Evolutionary conservation across 331 rosid species (phyloP).

Genomic region (Cydonia oblonga): DNA sequence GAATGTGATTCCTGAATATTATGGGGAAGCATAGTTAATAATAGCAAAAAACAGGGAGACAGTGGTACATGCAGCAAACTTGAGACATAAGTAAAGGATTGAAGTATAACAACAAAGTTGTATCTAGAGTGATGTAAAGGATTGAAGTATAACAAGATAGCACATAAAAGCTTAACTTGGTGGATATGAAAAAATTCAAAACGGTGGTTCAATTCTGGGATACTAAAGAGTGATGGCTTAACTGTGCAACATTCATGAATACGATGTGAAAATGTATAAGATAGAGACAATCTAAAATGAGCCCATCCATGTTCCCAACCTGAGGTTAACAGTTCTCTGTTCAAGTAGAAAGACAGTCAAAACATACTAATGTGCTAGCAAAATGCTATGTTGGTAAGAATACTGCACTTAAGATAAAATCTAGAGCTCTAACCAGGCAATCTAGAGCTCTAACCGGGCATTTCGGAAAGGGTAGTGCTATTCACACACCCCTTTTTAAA

Average conservation of each 20-base stretch:
- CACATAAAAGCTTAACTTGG: neutral
- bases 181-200: neutral
- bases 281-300: neutral
- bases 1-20: constrained; percentile 72
- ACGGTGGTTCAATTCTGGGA: neutral
- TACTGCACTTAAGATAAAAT: neutral
- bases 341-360: neutral
- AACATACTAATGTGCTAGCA: neutral
- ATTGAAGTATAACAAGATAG: neutral
- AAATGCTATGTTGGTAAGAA: neutral
- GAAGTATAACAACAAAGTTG: neutral
- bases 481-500: too few relatives aligned
- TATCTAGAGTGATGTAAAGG: neutral
- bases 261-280: neutral
- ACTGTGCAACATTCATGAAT: neutral
- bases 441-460: neutral
- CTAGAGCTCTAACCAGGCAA: neutral
- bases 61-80: neutral
- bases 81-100: neutral
- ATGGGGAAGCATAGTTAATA: constrained; percentile 1
- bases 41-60: neutral
- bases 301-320: neutral
- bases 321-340: neutral
- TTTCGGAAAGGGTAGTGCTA: neutral
- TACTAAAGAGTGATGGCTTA: neutral